Evolutionary conservation across 2,329 filamentous ascomycete genomes (phyloP).

Genomic region (Claviceps sp.): DNA sequence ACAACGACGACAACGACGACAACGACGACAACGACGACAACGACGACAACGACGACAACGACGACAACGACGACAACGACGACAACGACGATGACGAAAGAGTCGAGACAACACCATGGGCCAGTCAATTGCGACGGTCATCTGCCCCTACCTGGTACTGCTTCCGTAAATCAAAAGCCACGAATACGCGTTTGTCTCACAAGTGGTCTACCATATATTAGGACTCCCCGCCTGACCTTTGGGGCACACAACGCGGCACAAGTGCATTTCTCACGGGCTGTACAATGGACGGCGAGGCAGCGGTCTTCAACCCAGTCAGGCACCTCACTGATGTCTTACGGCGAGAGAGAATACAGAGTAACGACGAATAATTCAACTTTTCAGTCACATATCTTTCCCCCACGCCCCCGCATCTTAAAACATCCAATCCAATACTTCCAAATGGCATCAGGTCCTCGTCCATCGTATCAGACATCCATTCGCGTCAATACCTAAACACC

Average conservation of each 20-base stretch:
- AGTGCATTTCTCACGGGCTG: too few species aligned
- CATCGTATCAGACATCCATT: background rate
- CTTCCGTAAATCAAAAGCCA: background rate
- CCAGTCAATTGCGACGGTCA: background rate
- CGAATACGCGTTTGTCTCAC: background rate
- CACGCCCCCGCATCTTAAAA: too few species aligned
- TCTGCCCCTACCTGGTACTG: background rate
- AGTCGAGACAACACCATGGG: background rate
- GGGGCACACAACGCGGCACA: too few species aligned
- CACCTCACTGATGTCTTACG: too few species aligned
- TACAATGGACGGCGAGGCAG: too few species aligned
- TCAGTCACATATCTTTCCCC: background rate
- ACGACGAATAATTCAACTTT: conserved; percentile 1
- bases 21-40: too few species aligned
- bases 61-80: too few species aligned
- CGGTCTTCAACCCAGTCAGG: too few species aligned
- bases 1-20: too few species aligned
- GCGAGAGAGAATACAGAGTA: background rate
- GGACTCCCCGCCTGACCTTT: background rate
- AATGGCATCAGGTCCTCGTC: background rate
- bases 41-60: too few species aligned
- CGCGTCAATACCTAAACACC: background rate
- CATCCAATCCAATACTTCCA: background rate
- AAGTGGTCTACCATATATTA: background rate
- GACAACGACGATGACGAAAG: background rate